These are phyloP conservation scores for Fraxinus greggii DNA, from an alignment of 305 asterid species.

Conservation along the genomic window DNA sequence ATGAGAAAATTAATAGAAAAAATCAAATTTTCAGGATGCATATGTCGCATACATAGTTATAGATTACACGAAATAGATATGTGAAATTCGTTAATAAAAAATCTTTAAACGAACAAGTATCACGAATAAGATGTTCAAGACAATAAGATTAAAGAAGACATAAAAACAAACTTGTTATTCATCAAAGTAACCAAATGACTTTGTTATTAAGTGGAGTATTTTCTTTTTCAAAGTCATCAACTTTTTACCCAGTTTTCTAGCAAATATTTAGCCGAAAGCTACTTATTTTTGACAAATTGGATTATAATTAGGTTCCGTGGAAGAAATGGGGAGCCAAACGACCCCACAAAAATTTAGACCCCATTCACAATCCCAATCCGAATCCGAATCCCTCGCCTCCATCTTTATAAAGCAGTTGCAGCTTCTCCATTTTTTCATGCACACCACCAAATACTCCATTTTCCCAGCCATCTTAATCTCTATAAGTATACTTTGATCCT, in stretches of 20 bases:
- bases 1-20: background rate
- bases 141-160: background rate
- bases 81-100: background rate
- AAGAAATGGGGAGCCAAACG: slow-evolving; percentile 11
- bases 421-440: slow-evolving; percentile 44
- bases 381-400: background rate
- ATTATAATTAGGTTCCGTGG: background rate
- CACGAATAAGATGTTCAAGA: background rate
- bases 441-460: slow-evolving; percentile 28
- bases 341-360: background rate
- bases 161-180: background rate
- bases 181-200: slow-evolving; percentile 18
- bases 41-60: background rate
- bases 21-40: background rate
- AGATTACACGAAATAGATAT: background rate
- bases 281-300: slow-evolving; percentile 11
- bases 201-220: slow-evolving; percentile 26
- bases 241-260: slow-evolving; percentile 10
- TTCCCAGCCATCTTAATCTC: slow-evolving; percentile 17
- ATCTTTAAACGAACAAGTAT: background rate
- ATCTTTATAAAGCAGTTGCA: slow-evolving; percentile 34
- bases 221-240: slow-evolving; percentile 23
- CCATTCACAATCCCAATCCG: background rate
- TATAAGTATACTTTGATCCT: slow-evolving; percentile 22
- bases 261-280: background rate